A percentile compares a stretch with the other conserved stretches of the same genome.
Evolutionary conservation across 179 eudicot genomes (phyloP).

Genomic region (Carnegiea gigantea): DNA sequence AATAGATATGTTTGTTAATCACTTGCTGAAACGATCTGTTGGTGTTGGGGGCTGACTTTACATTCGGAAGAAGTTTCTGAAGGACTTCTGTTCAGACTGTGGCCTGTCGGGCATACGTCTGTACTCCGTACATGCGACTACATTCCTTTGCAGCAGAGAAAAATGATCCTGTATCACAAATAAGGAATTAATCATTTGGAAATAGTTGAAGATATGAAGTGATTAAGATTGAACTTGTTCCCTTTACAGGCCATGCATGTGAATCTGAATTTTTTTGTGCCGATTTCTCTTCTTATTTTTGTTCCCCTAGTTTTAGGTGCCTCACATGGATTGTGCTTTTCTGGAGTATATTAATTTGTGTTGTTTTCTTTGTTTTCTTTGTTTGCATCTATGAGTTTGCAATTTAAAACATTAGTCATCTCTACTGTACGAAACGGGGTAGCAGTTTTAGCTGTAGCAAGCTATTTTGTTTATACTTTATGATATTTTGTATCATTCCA

Average conservation of each 20-base stretch:
- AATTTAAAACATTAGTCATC: background rate
- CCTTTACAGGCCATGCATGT: background rate
- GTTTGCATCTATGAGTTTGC: background rate
- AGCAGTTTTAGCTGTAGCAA: background rate
- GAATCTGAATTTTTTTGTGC: background rate
- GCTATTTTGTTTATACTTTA: background rate
- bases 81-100: too few species aligned
- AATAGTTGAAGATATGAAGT: background rate
- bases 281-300: background rate
- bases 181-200: background rate
- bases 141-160: background rate
- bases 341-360: background rate
- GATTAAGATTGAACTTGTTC: background rate
- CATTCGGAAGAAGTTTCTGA: background rate
- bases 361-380: background rate
- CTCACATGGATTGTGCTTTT: background rate
- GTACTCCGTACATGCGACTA: background rate
- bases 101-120: background rate
- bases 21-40: background rate
- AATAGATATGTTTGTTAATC: background rate
- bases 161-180: too few species aligned
- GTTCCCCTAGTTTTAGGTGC: background rate
- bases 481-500: too few species aligned
- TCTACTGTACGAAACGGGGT: background rate
- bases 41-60: background rate